Evolutionary conservation across 768 basidiomycete genomes (phyloP).

Genomic region (Podaxis sp.): DNA sequence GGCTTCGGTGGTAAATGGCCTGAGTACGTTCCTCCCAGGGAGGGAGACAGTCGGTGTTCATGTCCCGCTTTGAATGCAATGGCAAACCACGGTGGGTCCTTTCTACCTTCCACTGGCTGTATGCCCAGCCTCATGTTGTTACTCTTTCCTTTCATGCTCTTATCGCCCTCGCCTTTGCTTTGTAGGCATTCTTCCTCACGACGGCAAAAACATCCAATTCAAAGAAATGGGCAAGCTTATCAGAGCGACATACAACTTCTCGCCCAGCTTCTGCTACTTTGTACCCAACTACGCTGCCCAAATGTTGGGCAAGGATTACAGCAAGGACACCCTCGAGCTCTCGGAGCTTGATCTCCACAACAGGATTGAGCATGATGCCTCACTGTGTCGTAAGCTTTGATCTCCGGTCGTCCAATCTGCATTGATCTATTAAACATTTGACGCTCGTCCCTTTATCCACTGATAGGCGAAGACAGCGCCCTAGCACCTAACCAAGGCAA

Average conservation of each 20-base stretch:
- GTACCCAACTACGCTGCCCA: slow-evolving; percentile 58
- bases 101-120: not conserved
- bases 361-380: slow-evolving; percentile 70
- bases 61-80: slow-evolving; percentile 78
- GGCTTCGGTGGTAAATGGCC: slow-evolving; percentile 68
- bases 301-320: slow-evolving; percentile 53
- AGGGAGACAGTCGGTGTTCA: slow-evolving; percentile 65
- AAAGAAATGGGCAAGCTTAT: slow-evolving; percentile 38
- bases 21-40: slow-evolving; percentile 50
- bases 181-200: slow-evolving; percentile 58
- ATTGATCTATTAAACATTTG: not conserved
- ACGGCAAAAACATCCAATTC: slow-evolving; percentile 69
- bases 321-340: slow-evolving; percentile 58
- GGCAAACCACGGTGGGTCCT: slow-evolving; percentile 70
- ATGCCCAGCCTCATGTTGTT: not conserved
- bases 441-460: not conserved
- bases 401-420: not conserved
- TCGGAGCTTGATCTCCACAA: slow-evolving; percentile 69
- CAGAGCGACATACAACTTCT: slow-evolving; percentile 63
- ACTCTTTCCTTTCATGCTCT: not conserved
- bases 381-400: slow-evolving; percentile 48
- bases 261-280: slow-evolving; percentile 61
- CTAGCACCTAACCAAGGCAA: slow-evolving; percentile 46
- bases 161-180: slow-evolving; percentile 15
- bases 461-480: slow-evolving; percentile 49